These are phyloP conservation scores for Cryptococcus sp. DNA, from an alignment of 1,284 basidiomycete species.

Conservation along the genomic window DNA sequence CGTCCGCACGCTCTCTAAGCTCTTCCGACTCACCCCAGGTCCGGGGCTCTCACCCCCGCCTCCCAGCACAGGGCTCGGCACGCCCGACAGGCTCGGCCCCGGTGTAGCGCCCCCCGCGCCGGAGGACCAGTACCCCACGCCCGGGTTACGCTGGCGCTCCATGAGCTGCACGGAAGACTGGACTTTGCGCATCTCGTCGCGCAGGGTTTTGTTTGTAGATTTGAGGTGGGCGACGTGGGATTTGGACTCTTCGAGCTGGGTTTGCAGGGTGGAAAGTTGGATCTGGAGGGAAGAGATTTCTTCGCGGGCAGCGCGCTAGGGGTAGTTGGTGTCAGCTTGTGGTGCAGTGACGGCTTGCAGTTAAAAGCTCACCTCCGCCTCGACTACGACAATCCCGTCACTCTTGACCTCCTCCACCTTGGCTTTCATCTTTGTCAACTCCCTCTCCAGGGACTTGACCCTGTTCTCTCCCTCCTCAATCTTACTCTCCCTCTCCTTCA, in stretches of 20 bases:
- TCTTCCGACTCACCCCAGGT: conserved; percentile 51
- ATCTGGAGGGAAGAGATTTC: conserved; percentile 43
- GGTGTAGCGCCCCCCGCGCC: conserved; percentile 10
- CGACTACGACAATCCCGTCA: conserved; percentile 43
- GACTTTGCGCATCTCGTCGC: conserved; percentile 87
- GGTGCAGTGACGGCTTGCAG: not conserved
- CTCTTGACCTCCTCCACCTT: conserved; percentile 57
- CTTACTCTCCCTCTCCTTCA: conserved; percentile 60
- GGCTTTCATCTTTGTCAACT: conserved; percentile 26
- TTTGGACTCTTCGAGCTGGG: conserved; percentile 49
- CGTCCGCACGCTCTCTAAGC: conserved; percentile 17
- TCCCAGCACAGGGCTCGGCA: conserved; percentile 17
- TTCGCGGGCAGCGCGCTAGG: conserved; percentile 47
- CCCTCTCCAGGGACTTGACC: conserved; percentile 55
- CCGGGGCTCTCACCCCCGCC: conserved; percentile 2
- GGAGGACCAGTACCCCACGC: conserved; percentile 82
- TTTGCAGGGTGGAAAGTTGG: conserved; percentile 40
- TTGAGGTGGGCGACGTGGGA: conserved; percentile 31
- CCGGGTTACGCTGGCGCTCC: conserved; percentile 82
- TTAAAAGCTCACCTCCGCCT: conserved; percentile 46
- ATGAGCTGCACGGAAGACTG: conserved; percentile 85
- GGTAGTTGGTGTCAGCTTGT: too few species aligned
- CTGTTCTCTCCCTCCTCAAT: conserved; percentile 58
- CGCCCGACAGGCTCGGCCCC: conserved; percentile 8
- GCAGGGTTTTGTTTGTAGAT: conserved; percentile 70